A percentile compares a stretch with the other conserved stretches of the same genome.
phyloP scores from a whole-genome alignment of 306 rosid species.

The Rosa chinensis region DNA sequence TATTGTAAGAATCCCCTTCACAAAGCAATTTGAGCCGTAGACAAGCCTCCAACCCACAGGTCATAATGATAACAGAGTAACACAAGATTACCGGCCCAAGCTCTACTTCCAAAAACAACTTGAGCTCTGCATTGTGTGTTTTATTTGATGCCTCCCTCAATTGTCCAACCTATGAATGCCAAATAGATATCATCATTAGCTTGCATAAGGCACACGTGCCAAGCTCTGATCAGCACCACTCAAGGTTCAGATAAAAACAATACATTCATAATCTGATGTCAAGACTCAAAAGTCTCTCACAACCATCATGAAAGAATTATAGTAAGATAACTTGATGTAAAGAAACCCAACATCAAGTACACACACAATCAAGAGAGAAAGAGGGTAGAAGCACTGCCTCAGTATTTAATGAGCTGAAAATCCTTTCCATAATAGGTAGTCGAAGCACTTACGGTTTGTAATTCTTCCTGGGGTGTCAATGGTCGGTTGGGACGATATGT shows the following conservation, averaged over 20 bases:
- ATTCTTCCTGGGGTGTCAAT: constrained; percentile 69
- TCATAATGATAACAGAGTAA: constrained; percentile 4
- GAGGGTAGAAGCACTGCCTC: neutral
- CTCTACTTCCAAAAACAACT: constrained; percentile 82
- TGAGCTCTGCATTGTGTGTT: constrained; percentile 68
- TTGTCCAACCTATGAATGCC: constrained; percentile 69
- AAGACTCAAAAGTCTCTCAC: neutral
- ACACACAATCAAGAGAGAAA: neutral
- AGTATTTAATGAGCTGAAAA: neutral
- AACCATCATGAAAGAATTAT: neutral
- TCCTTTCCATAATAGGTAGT: neutral
- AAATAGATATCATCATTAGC: constrained; percentile 13
- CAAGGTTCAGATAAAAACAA: neutral
- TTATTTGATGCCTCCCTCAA: constrained; percentile 72
- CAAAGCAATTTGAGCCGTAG: neutral
- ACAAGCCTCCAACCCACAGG: constrained; percentile 21
- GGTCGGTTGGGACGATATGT: constrained; percentile 84
- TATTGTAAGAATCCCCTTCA: neutral
- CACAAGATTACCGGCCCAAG: constrained; percentile 55
- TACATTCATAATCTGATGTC: neutral
- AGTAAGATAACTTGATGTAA: neutral
- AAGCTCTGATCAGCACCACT: neutral
- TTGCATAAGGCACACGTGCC: neutral
- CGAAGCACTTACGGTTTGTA: constrained; percentile 58
- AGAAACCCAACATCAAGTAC: neutral